phyloP scores from a whole-genome alignment of 2,329 filamentous ascomycete genomes.

The Lasiodiplodia hormozganensis region DNA sequence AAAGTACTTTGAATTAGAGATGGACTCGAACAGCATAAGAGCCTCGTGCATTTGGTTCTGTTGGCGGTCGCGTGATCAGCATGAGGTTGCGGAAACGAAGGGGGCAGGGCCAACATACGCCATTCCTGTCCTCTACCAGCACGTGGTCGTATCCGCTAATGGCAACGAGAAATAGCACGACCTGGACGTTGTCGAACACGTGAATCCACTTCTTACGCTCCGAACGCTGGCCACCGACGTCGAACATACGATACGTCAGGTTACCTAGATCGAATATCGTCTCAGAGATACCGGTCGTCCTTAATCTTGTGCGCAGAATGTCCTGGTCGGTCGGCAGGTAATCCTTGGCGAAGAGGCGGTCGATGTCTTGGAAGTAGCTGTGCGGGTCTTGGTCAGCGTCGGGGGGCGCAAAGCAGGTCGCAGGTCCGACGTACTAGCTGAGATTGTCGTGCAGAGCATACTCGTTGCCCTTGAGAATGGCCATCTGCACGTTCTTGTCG shows the following conservation, averaged over 20 bases:
- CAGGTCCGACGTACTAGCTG: slow-evolving; percentile 72
- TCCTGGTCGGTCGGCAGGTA: slow-evolving; percentile 95
- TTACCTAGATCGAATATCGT: slow-evolving; percentile 91
- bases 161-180: slow-evolving; percentile 89
- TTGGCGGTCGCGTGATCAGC: slow-evolving; percentile 30
- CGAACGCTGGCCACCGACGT: slow-evolving; percentile 89
- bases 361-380: slow-evolving; percentile 80
- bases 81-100: not conserved
- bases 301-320: slow-evolving; percentile 84
- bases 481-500: slow-evolving; percentile 81
- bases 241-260: slow-evolving; percentile 96
- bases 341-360: slow-evolving; percentile 68
- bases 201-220: slow-evolving; percentile 98
- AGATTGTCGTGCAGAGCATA: slow-evolving; percentile 96
- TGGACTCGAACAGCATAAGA: slow-evolving; percentile 60
- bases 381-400: slow-evolving; percentile 35
- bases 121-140: slow-evolving; percentile 93
- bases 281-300: slow-evolving; percentile 95
- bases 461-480: slow-evolving; percentile 94
- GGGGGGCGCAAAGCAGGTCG: not conserved
- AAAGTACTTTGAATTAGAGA: slow-evolving; percentile 61
- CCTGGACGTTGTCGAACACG: slow-evolving; percentile 93
- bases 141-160: slow-evolving; percentile 98
- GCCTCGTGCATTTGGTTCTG: slow-evolving; percentile 64
- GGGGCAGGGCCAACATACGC: slow-evolving; percentile 64